phyloP scores from a whole-genome alignment of 2,329 filamentous ascomycete species.

The Claviceps purpurea region DNA sequence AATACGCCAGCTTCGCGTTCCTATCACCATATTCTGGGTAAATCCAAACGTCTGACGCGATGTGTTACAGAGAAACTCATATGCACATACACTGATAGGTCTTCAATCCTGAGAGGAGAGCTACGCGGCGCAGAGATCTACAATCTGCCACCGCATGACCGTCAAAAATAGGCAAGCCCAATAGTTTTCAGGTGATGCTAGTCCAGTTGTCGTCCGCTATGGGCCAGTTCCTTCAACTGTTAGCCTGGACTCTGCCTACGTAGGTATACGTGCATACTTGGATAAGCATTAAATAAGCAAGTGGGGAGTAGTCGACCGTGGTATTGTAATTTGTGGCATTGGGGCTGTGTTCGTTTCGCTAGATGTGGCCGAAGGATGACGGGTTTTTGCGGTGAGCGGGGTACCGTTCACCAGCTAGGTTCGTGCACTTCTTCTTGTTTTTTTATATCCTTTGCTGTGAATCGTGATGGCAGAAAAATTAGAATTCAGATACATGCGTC shows the following conservation, averaged over 20 bases:
- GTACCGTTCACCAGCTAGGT: background rate
- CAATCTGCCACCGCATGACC: background rate
- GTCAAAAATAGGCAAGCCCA: background rate
- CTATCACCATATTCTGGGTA: background rate
- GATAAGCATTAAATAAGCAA: background rate
- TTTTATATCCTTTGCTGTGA: background rate
- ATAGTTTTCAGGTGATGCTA: background rate
- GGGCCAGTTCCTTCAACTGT: background rate
- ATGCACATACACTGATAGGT: background rate
- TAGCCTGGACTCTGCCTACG: background rate
- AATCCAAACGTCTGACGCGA: background rate
- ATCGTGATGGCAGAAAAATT: too few species aligned
- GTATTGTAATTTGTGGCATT: background rate
- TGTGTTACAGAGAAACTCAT: background rate
- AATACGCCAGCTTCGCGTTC: background rate
- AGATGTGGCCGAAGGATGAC: background rate
- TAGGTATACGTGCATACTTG: background rate
- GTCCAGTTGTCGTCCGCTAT: background rate
- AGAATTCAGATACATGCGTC: too few species aligned
- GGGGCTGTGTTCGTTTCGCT: background rate
- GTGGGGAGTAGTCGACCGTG: background rate
- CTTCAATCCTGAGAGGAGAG: background rate
- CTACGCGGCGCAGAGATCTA: background rate
- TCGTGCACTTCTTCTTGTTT: background rate
- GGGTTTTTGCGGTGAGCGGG: too few species aligned